phyloP scores from a whole-genome alignment of 176 grass and related monocot genomes.

The Eleusine coracana region DNA sequence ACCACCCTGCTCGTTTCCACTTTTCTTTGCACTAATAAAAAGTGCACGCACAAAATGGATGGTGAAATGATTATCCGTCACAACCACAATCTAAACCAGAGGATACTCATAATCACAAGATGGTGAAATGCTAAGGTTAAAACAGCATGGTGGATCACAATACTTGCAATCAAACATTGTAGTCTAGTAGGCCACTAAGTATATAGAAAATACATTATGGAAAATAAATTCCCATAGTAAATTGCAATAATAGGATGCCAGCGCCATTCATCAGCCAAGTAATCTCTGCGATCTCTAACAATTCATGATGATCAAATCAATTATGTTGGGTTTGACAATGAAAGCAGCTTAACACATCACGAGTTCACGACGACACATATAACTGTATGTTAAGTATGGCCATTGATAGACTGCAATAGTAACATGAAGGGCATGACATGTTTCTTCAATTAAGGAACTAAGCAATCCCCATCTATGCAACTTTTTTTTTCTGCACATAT shows the following conservation, averaged over 20 bases:
- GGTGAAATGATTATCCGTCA: too few species aligned
- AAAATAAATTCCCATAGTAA: not conserved
- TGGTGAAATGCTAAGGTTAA: not conserved
- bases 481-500: not conserved
- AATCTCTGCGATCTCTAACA: too few species aligned
- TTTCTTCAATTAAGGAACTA: too few species aligned
- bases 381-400: not conserved
- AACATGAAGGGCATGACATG: not conserved
- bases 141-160: not conserved
- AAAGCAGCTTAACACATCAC: not conserved
- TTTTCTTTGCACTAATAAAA: too few species aligned
- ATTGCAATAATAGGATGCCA: not conserved
- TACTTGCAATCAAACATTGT: not conserved
- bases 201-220: not conserved
- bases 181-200: not conserved
- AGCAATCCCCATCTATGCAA: too few species aligned
- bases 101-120: slow-evolving; percentile 13
- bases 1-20: not conserved
- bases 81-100: too few species aligned
- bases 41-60: too few species aligned
- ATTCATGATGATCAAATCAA: not conserved
- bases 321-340: not conserved
- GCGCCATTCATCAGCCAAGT: not conserved
- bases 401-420: slow-evolving; percentile 10
- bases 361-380: not conserved